Evolutionary conservation across 495 filamentous ascomycete species (phyloP).

Genomic region (Neurospora sp.): DNA sequence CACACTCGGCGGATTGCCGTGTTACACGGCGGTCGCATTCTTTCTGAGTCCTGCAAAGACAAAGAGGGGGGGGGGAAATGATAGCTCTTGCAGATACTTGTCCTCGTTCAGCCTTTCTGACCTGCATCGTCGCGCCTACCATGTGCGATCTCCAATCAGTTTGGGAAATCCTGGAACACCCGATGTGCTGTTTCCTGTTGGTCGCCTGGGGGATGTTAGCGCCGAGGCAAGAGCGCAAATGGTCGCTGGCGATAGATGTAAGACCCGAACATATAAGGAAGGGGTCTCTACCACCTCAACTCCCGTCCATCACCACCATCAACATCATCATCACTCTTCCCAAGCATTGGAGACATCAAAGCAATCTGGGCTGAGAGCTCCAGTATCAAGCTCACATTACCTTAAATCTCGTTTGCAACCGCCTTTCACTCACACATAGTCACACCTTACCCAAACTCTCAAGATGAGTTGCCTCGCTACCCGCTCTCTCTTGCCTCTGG

Average conservation of each 20-base stretch:
- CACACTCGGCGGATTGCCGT: not conserved
- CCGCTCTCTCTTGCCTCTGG: not conserved
- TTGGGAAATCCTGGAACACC: not conserved
- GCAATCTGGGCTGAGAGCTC: not conserved
- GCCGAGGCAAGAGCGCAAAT: not conserved
- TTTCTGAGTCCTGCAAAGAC: not conserved
- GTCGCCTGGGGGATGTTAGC: not conserved
- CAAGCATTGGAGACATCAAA: not conserved
- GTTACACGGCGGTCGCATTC: not conserved
- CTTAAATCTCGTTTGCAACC: not conserved
- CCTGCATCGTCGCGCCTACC: not conserved
- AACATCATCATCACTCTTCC: not conserved
- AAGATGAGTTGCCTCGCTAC: conserved; percentile 1
- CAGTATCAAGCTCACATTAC: not conserved
- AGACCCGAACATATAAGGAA: not conserved
- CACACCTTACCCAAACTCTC: not conserved
- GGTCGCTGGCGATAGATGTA: not conserved
- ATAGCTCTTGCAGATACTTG: not conserved
- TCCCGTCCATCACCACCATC: not conserved
- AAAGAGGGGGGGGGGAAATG: not conserved
- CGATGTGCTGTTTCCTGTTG: not conserved
- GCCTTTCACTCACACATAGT: not conserved
- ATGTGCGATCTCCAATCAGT: not conserved
- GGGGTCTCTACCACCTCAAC: not conserved
- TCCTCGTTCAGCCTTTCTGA: not conserved